A percentile compares a stretch with the other conserved stretches of the same genome.
Conservation (phyloP, 148 eudicot species). For the Simmondsia chinensis region DNA sequence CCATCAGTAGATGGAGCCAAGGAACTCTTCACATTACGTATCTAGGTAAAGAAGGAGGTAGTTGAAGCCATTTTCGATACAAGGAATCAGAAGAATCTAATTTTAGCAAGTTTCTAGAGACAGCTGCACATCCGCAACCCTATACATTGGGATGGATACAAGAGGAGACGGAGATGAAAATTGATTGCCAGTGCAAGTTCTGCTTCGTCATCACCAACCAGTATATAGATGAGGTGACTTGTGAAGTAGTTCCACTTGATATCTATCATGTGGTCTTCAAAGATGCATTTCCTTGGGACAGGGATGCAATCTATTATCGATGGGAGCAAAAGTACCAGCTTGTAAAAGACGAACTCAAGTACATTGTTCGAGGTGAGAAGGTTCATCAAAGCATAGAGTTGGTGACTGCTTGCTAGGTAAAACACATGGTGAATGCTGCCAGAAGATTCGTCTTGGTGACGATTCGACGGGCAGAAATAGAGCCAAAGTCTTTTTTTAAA, state of each 20-base stretch:
- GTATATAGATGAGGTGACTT: conserved; percentile 6
- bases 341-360: background rate
- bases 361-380: background rate
- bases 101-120: background rate
- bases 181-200: background rate
- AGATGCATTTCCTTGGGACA: background rate
- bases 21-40: background rate
- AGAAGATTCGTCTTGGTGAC: background rate
- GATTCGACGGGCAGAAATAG: background rate
- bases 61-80: conserved; percentile 1
- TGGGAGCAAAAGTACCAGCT: background rate
- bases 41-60: conserved; percentile 2
- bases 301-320: background rate
- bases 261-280: conserved; percentile 7
- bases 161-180: background rate
- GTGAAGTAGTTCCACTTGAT: conserved; percentile 8
- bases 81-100: conserved; percentile 2
- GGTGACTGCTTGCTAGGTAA: background rate
- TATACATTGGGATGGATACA: conserved; percentile 8
- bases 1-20: background rate
- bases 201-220: background rate
- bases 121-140: conserved; percentile 5
- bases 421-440: background rate
- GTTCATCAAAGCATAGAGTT: background rate
- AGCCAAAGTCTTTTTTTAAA: too few species aligned